These are phyloP conservation scores for Elaeagnus macrophylla DNA, from an alignment of 306 rosid species.

Conservation along the genomic window DNA sequence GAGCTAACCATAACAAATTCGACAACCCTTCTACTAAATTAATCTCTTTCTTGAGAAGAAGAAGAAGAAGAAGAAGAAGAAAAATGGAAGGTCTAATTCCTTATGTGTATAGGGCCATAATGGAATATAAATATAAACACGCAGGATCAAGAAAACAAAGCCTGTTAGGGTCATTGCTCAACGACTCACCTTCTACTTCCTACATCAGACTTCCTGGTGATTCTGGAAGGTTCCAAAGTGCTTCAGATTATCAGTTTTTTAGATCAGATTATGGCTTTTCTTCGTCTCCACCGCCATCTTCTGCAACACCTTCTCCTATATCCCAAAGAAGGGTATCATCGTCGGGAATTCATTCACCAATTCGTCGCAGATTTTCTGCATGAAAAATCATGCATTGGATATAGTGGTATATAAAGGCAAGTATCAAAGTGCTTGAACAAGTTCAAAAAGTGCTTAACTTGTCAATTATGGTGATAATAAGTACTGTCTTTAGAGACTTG, in stretches of 20 bases:
- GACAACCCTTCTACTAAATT: slow-evolving; percentile 6
- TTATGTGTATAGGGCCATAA: slow-evolving; percentile 62
- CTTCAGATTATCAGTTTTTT: slow-evolving; percentile 26
- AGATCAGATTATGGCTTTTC: slow-evolving; percentile 18
- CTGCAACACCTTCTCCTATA: slow-evolving; percentile 30
- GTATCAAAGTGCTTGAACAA: too few relatives aligned
- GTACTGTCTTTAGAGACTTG: too few relatives aligned
- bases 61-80: neutral
- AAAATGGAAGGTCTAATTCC: slow-evolving; percentile 92
- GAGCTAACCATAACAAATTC: slow-evolving; percentile 7
- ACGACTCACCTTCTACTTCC: slow-evolving; percentile 50
- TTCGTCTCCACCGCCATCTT: slow-evolving; percentile 32
- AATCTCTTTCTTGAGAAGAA: neutral
- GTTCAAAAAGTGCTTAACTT: too few relatives aligned
- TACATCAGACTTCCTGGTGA: slow-evolving; percentile 35
- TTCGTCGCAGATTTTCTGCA: slow-evolving; percentile 41
- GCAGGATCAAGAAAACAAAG: slow-evolving; percentile 25
- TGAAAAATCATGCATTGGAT: neutral
- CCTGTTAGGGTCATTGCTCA: slow-evolving; percentile 45
- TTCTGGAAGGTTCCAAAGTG: slow-evolving; percentile 22
- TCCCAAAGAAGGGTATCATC: slow-evolving; percentile 37
- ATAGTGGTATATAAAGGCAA: neutral
- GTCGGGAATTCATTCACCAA: slow-evolving; percentile 54
- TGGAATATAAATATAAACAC: slow-evolving; percentile 45
- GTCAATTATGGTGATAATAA: too few relatives aligned